Base-by-base conservation (phyloP, 495 filamentous ascomycete species). In the Penicillium angulare region DNA sequence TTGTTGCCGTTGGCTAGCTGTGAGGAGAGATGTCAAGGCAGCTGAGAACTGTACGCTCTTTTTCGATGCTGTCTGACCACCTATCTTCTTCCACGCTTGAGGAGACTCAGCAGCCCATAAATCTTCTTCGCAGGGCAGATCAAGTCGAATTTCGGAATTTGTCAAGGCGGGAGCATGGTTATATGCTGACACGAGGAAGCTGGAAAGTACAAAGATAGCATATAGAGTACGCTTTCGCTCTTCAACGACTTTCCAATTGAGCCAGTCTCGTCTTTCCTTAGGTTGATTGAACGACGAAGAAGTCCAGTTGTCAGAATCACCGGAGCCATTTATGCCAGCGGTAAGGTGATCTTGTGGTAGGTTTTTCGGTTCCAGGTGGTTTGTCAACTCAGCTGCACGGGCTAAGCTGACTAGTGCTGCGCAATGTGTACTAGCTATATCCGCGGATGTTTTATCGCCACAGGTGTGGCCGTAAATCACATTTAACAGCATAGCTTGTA, bases 401-500 rank as follows among this genome's bases (percentile, higher is more conserved):
- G 93, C 92, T 47, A 98, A 81, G 61, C 89, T 92, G 33, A 97
- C 90, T 40, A 98, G 72, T 27, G 92, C 88, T 9, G 90, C 88
- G 59, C 90, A 95, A 56, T 97, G 93, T 1, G 86, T 96, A 53
- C 84, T 89, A 3, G 93, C 93, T 56, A 95, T 95, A 64, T 96
- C 90, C 27, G 89, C 89, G 12, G 89, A 86, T 27, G 79, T 83
- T 70, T 92, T 93, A 62, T 98, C 92, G 21, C 89, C 95, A 64
- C 89, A 96, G 55, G 95, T 91, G 57, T 97, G 89, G 8, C 95
- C 95, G 57, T 96, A 98, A 9, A 97, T 87, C 27, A 97, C 88
- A 68, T 96, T 97, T 33, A 98, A 78, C 23, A 98, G 79, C 93
- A 98, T 97, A 1, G 93, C 92, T 62, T 98, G 93, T n/a, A 98